Evolutionary conservation across 805 yeast species (phyloP), one percentile per base, ranked within the genome.

Genomic region (Yarrowia porcina): DNA sequence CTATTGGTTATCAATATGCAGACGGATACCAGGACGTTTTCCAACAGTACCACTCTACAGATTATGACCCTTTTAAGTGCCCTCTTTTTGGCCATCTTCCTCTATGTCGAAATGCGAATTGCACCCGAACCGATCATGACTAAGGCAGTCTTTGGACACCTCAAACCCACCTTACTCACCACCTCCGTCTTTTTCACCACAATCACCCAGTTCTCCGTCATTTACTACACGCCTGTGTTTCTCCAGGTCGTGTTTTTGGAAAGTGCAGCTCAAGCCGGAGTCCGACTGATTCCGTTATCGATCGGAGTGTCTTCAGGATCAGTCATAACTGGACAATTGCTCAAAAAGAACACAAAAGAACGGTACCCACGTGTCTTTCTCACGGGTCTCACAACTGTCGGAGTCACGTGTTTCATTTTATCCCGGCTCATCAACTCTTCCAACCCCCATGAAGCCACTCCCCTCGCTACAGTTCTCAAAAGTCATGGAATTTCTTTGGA

Each of bases 1-100:
- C 70, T 79, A 57, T 72, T 80, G 45, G 88, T 78, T 0, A 69
- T 85, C 44, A 78, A 85, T 0, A 79, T 83, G 66, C 88, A 87
- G 21, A 83, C 18, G 23, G 85, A 3, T 69, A 80, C 1, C 84
- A 88, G 89, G 67, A 72, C 3, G 79, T 85, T 57, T 2, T 8
- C 33, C 15, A 23, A 0, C 81, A 82, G 17, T 77, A 80, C 2
- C 81, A 83, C 6, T 79, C 84, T 11, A 65, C 72, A 49, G 30
- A 4, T 49, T 10, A 78, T 79, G 63, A 77, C 84, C 57, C 70
- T 80, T 8, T 33, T 83, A 32, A 84, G 86, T 13, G 50, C 57
- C 2, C 54, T 38, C 0, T 54, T 77, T 2, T 42, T 77, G 5
- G 65, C 74, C 6, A 64, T 65, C 0, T 82, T 82, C 47, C 65